Evolutionary conservation across 192 early-diverging fungal genomes (phyloP), one percentile per base, ranked within the genome.

Genomic region (Coemansia sp.): DNA sequence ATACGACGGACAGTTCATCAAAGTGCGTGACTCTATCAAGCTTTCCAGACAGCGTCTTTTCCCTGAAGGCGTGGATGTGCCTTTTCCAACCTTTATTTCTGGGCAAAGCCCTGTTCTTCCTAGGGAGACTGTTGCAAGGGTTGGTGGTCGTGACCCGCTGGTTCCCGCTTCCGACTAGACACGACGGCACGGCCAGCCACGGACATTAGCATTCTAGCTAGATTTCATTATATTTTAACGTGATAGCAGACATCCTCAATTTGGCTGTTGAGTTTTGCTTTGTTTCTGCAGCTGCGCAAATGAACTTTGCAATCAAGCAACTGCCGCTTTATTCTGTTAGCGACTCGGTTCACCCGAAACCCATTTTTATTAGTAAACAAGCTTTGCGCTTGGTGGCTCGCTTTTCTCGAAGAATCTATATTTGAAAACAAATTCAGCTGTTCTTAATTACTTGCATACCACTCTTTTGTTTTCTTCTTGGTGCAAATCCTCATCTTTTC

Each of bases 11-110:
- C 88, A 90, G 73, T 94, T 87, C 76, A 89, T 99, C 42, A 87
- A 88, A 77, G 86, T 99, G 11, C 86, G 85, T 64, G 97, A 99
- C 85, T 91, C 95, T 18, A 84, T 95, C 72, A 92, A 90, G 72
- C 89, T 92, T 66, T 76, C 85, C 41, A 86, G 86, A 26, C 81
- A 84, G 50, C 84, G 84, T 57, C 72, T 86, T 70, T 91, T 90
- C 67, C 91, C 91, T 13, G 78, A 79, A 6, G 88, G 89, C 39
- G 70, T 83, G 4, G 75, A 87, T 38, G 85, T 88, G 53, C 92
- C 92, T 26, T 90, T 93, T 81, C 92, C 92, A 6, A 93, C 92
- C 26, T 84, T 84, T 37, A 80, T 84, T 26, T 77, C 86, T 5
- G 79, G 84, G 49, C 65, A 81, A 57, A 73, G 74, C 67, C 60